Conservation (phyloP, 805 yeast genomes). For the Zygosaccharomyces pseudorouxii region DNA sequence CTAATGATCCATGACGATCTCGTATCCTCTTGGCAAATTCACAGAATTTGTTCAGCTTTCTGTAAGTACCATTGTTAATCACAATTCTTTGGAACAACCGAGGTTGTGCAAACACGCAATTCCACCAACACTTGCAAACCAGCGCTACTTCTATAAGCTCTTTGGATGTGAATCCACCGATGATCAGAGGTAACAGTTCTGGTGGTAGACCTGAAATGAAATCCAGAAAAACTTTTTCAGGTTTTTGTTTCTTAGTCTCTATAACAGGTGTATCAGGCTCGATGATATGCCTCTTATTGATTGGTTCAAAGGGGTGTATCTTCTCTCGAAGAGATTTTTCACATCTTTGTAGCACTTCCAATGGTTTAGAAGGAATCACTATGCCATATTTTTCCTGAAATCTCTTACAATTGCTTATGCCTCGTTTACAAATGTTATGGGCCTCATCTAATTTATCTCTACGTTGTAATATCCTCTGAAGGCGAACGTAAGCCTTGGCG, state of each 20-base stretch:
- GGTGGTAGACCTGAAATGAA: conserved; percentile 22
- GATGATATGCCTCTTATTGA: conserved; percentile 14
- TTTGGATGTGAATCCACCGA: conserved; percentile 16
- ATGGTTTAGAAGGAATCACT: conserved; percentile 13
- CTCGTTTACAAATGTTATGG: conserved; percentile 19
- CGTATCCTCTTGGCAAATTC: conserved; percentile 13
- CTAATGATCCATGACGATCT: conserved; percentile 4
- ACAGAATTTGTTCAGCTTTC: conserved; percentile 16
- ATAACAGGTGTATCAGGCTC: conserved; percentile 18
- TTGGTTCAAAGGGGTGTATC: not conserved
- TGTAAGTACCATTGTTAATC: conserved; percentile 15
- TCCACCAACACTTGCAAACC: conserved; percentile 25
- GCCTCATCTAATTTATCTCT: conserved; percentile 22
- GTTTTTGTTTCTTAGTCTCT: not conserved
- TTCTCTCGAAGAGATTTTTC: not conserved
- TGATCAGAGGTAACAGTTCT: conserved; percentile 25
- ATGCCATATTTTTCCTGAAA: conserved; percentile 13
- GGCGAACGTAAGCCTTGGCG: conserved; percentile 26
- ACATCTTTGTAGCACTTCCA: conserved; percentile 2
- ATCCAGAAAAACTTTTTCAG: conserved; percentile 11
- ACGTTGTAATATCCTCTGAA: conserved; percentile 26
- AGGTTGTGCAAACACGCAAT: conserved; percentile 18
- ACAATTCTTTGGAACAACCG: conserved; percentile 19
- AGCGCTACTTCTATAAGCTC: conserved; percentile 19
- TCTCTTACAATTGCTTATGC: conserved; percentile 14